Base-by-base conservation (phyloP, 805 yeast genomes). In the Torulaspora indica region DNA sequence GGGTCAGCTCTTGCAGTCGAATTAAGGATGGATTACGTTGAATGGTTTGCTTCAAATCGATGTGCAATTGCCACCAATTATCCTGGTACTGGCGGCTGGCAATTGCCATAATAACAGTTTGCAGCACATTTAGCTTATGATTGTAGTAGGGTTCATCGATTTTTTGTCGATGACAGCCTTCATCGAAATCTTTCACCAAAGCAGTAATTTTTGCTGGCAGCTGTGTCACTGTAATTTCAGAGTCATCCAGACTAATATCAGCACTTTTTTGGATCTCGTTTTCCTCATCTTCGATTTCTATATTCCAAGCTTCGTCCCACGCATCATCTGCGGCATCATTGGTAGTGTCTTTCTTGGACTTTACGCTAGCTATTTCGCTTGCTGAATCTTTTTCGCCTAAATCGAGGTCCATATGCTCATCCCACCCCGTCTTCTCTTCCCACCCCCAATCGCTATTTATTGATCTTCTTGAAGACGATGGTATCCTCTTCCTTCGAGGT, bases 41-140 rank as follows among this genome's bases (percentile, higher is more conserved):
- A 5, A 28, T 34, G 2, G 58, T 37, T 14, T 54, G 48, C 34
- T 48, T 49, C 43, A 58, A 42, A 45, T 64, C 65, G 24, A 52
- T 50, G 38, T 49, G 57, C 8, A 61, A 45, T 35, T 58, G 63
- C 46, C 54, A 53, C 67, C 67, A 63, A 12, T 62, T 51, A 4
- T 46, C 45, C 10, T 40, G 17, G 28, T 38, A 56, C 25, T 54
- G 49, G 8, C 48, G 37, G 9, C 43, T 47, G 9, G 54, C 37
- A 30, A 60, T 47, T 1, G 61, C 62, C 45, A 61, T 49, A 29
- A 57, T 55, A 3, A 57, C 33, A 1, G 67, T 60, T 36, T 61
- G 64, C 23, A 64, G 41, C 5, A 63, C 42, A 35, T 58, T 61
- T 3, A 51, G 45, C 45, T 63, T 64, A 43, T 61, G 56, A 8